A percentile compares a stretch with the other conserved stretches of the same genome.
These are phyloP conservation scores for Ustilago vetiveriae DNA, from an alignment of 1,284 basidiomycete species.

Conservation along the genomic window DNA sequence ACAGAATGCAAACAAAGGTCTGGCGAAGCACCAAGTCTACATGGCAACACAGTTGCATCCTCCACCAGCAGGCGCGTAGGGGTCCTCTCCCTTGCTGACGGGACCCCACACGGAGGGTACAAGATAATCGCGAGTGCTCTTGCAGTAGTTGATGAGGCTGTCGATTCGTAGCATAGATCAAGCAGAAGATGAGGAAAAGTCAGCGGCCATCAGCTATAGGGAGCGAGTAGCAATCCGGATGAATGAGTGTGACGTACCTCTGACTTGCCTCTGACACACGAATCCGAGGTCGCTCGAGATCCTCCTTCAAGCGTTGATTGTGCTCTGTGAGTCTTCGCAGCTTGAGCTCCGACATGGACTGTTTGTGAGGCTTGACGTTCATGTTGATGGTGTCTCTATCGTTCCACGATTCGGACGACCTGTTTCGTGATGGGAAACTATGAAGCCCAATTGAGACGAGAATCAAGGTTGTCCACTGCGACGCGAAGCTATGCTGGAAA, in stretches of 20 bases:
- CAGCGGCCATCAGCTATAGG: too few relatives aligned
- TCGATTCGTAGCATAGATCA: too few relatives aligned
- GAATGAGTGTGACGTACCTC: too few relatives aligned
- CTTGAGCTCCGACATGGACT: conserved; percentile 90
- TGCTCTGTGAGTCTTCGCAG: conserved; percentile 90
- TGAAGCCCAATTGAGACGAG: too few relatives aligned
- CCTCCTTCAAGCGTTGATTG: conserved; percentile 88
- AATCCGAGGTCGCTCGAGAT: conserved; percentile 84
- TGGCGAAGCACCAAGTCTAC: conserved; percentile 16
- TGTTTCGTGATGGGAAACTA: too few relatives aligned
- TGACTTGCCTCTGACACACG: conserved; percentile 89
- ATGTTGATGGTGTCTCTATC: conserved; percentile 66
- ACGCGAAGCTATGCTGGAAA: too few relatives aligned
- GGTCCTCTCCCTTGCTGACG: conserved; percentile 84
- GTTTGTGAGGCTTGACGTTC: conserved; percentile 74
- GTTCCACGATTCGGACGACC: background rate
- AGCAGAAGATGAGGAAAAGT: background rate
- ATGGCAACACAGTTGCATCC: conserved; percentile 69
- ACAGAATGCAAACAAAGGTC: too few relatives aligned
- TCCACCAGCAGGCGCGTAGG: conserved; percentile 77
- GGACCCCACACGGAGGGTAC: conserved; percentile 94
- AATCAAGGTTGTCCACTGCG: too few relatives aligned
- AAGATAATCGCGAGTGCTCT: conserved; percentile 85
- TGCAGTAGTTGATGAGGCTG: conserved; percentile 90
- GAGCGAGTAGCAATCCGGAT: too few relatives aligned